phyloP scores from a whole-genome alignment of 768 basidiomycete genomes.

The Boletus edulis region DNA sequence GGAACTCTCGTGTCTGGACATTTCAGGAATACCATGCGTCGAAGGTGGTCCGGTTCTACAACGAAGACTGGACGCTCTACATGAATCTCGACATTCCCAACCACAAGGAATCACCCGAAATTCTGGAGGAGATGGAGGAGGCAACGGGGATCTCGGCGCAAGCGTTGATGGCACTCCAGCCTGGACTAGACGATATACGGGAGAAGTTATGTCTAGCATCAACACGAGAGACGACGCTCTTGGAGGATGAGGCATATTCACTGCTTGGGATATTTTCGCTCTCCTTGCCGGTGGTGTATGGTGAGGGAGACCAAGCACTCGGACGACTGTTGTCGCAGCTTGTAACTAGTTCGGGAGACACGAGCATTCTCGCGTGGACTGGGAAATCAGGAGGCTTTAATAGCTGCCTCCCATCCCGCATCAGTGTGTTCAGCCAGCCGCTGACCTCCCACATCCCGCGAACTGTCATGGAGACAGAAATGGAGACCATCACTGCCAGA shows the following conservation, averaged over 20 bases:
- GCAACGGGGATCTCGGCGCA: too few species aligned
- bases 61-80: too few species aligned
- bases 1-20: not conserved
- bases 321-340: not conserved
- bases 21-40: not conserved
- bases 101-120: too few species aligned
- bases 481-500: not conserved
- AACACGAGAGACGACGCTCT: not conserved
- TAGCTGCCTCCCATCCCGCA: not conserved
- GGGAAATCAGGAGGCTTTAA: not conserved
- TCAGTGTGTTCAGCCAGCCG: not conserved
- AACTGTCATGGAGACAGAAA: not conserved
- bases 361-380: not conserved
- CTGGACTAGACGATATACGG: not conserved
- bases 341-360: not conserved
- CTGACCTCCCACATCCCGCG: not conserved
- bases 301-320: not conserved
- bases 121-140: not conserved
- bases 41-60: not conserved
- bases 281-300: not conserved
- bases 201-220: not conserved
- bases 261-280: not conserved
- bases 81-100: too few species aligned
- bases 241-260: not conserved
- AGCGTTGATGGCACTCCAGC: not conserved